Base-by-base conservation (phyloP, 2,329 filamentous ascomycete species). In the Nigrospora sphaerica region DNA sequence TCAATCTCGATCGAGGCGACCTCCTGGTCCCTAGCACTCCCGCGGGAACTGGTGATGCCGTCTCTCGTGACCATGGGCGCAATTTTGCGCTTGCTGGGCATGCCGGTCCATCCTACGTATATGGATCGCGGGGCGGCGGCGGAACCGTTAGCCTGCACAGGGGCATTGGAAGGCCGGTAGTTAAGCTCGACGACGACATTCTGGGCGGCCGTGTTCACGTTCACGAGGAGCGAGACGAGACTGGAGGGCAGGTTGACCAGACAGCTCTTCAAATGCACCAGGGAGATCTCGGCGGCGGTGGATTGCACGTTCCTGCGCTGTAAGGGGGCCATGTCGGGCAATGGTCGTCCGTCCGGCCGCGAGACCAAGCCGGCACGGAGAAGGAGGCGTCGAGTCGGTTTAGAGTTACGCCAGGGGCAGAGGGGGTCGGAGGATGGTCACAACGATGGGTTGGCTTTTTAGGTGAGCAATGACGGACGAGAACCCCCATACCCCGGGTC, bases 41-140 rank as follows among this genome's bases (percentile, higher is more conserved):
- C 74, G 51, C 81, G 73, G 32, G 70, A 70, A 18, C 78, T 74
- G 54, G 71, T 79, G 55, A 90, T 77, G 1, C 88, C 86, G 60
- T 93, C 86, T 54, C 85, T 81, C 47, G 80, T 77, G 28, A 93
- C 81, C 28, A 91, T 76, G 1, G 88, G 80, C 12, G 83, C 80
- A 55, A 86, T 71, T 63, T 83, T 86, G 60, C 88, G 82, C 75
- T 91, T 95, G 73, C 91, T 96, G 54, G 90, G 86, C 88, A 98
- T 95, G 57, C 93, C 93, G 12, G 93, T 96, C 93, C 93, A 98
- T 64, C 93, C 93, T 49, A 95, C 75, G 63, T 86, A 98, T 57
- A 95, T 75, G 41, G 88, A 95, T 59, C 77, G 80, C 56, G 81
- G 79, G 45, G 71, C 67, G 7, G 71, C 62, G 44, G 73, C 63